These are phyloP conservation scores for Skeletonema tropicum DNA, from an alignment of 108 stramenopile genomes.

Conservation along the genomic window DNA sequence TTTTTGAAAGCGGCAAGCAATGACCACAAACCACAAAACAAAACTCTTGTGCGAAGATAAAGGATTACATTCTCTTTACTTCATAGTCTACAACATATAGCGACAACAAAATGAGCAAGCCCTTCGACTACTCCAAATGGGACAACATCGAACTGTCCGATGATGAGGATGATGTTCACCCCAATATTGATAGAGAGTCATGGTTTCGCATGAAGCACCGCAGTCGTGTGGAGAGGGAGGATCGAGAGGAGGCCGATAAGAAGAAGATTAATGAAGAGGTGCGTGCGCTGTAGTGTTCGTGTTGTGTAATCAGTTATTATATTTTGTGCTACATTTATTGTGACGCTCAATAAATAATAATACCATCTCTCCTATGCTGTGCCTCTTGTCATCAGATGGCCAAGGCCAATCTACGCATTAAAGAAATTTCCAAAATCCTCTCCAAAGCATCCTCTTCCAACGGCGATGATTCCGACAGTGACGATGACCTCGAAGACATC, in stretches of 20 bases:
- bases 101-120: constrained; percentile 73
- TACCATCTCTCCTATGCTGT: not conserved
- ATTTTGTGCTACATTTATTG: not conserved
- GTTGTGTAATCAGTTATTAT: not conserved
- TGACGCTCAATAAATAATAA: not conserved
- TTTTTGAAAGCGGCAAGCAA: not conserved
- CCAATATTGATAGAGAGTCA: constrained; percentile 97
- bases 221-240: constrained; percentile 93
- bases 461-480: constrained; percentile 65
- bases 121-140: constrained; percentile 98
- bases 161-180: constrained; percentile 98
- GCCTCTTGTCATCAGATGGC: constrained; percentile 58
- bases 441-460: constrained; percentile 31
- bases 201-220: constrained; percentile 98
- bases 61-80: no score
- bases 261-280: constrained; percentile 79
- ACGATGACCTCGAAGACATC: constrained; percentile 86
- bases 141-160: constrained; percentile 97
- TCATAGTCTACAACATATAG: no score
- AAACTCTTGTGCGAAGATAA: no score
- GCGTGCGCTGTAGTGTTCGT: constrained; percentile 9
- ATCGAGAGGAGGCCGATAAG: constrained; percentile 88
- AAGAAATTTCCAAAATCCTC: constrained; percentile 70
- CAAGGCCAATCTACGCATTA: constrained; percentile 80
- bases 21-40: no score